Conservation (phyloP, 441 rosid species). For the Melianthus villosus region DNA sequence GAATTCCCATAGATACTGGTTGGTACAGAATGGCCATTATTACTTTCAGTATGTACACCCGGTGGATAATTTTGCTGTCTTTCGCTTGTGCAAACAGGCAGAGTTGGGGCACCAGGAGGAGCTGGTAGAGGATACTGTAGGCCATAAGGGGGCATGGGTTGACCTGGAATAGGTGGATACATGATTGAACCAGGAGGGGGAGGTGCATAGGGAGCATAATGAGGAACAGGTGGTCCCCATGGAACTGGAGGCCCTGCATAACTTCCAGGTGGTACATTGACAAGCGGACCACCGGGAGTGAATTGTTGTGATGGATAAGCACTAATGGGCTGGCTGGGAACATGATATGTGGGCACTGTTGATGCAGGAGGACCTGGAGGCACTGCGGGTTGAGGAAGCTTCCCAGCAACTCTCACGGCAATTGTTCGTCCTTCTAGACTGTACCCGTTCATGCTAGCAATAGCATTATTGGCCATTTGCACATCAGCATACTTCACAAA, state of each 20-base stretch:
- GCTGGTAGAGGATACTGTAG: conserved; percentile 50
- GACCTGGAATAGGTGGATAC: conserved; percentile 64
- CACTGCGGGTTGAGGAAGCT: conserved; percentile 62
- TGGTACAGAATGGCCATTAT: conserved; percentile 31
- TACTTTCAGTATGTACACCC: conserved; percentile 61
- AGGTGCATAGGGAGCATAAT: conserved; percentile 60
- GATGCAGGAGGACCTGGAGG: conserved; percentile 62
- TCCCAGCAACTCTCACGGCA: conserved; percentile 91
- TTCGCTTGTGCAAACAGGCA: conserved; percentile 37
- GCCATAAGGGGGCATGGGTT: conserved; percentile 69
- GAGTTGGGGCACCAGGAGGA: conserved; percentile 54
- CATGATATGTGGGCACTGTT: conserved; percentile 40
- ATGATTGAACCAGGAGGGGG: conserved; percentile 55
- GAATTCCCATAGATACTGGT: conserved; percentile 35
- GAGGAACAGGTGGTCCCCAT: conserved; percentile 70
- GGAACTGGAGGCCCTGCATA: conserved; percentile 55
- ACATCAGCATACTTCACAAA: conserved; percentile 79
- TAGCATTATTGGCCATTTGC: conserved; percentile 76
- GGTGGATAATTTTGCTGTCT: conserved; percentile 67
- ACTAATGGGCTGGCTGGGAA: conserved; percentile 44
- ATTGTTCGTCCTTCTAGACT: conserved; percentile 68
- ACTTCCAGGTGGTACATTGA: conserved; percentile 35
- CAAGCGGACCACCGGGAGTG: conserved; percentile 55
- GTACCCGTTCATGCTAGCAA: conserved; percentile 67
- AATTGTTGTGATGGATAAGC: conserved; percentile 69